Percentiles rank a stretch among this genome's conserved stretches.
Conservation (phyloP, 2,329 filamentous ascomycete species). For the Aspergillus sp. region DNA sequence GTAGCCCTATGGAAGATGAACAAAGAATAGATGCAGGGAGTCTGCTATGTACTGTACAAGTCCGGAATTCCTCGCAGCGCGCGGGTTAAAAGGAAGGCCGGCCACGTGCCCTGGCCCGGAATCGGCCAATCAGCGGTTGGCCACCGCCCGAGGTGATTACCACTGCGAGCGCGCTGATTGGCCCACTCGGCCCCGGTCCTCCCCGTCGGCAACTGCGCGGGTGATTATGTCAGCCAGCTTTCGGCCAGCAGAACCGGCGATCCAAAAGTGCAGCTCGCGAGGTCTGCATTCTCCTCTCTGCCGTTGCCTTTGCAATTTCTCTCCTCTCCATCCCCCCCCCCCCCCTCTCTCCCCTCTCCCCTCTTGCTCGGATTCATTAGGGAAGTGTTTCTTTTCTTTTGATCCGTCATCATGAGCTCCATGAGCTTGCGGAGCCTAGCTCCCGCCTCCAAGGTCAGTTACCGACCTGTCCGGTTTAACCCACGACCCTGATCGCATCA, state of each 20-base stretch:
- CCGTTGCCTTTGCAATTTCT: not conserved
- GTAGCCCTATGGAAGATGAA: not conserved
- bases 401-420: conserved; percentile 49
- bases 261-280: conserved; percentile 26
- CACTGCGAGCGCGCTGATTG: conserved; percentile 34
- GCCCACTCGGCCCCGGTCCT: conserved; percentile 28
- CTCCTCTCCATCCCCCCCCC: conserved; percentile 12
- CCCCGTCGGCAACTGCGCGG: conserved; percentile 34
- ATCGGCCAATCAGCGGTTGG: conserved; percentile 28
- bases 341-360: conserved; percentile 20
- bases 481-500: conserved; percentile 8
- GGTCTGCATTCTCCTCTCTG: conserved; percentile 13
- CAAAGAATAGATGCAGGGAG: too few species aligned
- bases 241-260: conserved; percentile 24
- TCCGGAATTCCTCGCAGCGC: conserved; percentile 23
- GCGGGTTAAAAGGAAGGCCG: conserved; percentile 27
- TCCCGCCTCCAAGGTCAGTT: conserved; percentile 49
- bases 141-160: conserved; percentile 39
- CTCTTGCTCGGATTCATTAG: conserved; percentile 25
- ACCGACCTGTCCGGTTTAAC: conserved; percentile 23
- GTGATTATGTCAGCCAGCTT: conserved; percentile 38
- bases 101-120: conserved; percentile 28
- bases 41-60: not conserved
- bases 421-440: conserved; percentile 50
- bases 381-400: conserved; percentile 26